Evolutionary conservation across 73 alveolate species (phyloP).

Genomic region (Paramecium biaurelia): DNA sequence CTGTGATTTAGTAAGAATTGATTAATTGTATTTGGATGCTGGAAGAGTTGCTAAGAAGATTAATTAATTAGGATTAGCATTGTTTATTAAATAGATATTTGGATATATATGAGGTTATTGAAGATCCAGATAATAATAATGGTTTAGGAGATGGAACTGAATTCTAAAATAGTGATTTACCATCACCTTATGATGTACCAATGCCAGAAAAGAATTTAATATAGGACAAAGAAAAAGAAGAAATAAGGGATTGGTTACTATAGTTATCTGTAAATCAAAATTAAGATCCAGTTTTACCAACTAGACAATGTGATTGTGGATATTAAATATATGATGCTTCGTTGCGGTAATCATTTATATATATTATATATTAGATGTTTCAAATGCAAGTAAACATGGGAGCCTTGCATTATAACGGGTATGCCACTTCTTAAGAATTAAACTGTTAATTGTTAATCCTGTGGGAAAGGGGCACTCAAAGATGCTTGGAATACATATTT

Average conservation of each 20-base stretch:
- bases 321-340: slow-evolving; percentile 88
- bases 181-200: slow-evolving; percentile 94
- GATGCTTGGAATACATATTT: slow-evolving; percentile 95
- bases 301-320: slow-evolving; percentile 93
- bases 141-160: slow-evolving; percentile 93
- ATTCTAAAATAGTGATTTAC: slow-evolving; percentile 96
- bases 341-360: slow-evolving; percentile 31
- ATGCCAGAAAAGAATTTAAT: slow-evolving; percentile 93
- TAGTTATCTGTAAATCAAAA: slow-evolving; percentile 83
- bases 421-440: slow-evolving; percentile 90
- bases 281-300: slow-evolving; percentile 76
- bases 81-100: slow-evolving; percentile 95
- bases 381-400: slow-evolving; percentile 32
- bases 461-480: slow-evolving; percentile 94
- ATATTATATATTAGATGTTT: not conserved
- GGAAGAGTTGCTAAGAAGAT: slow-evolving; percentile 95
- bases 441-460: slow-evolving; percentile 85
- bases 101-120: slow-evolving; percentile 97
- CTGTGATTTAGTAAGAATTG: slow-evolving; percentile 96
- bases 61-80: slow-evolving; percentile 85
- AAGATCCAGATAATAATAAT: slow-evolving; percentile 93
- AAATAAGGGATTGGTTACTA: slow-evolving; percentile 96
- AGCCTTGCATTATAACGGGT: slow-evolving; percentile 97
- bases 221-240: slow-evolving; percentile 89
- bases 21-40: slow-evolving; percentile 97